Evolutionary conservation across 2,329 filamentous ascomycete genomes (phyloP), one percentile per base, ranked within the genome.

Genomic region (Rhinocladiella similis): DNA sequence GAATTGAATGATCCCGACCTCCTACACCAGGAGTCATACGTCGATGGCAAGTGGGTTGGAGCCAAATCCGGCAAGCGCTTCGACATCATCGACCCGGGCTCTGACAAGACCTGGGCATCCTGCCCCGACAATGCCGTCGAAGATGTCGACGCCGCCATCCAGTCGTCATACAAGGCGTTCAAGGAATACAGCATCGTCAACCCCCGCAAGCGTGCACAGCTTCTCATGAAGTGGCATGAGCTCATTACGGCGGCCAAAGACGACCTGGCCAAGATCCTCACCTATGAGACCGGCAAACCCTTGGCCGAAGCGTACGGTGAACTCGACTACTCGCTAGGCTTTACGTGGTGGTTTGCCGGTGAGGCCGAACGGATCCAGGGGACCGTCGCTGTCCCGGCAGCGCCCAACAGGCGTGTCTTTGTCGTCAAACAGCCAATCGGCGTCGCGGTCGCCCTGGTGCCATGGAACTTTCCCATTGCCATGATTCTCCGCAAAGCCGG

Each of bases 361-460:
- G 83, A 86, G 65, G 83, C 82, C 65, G 76, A 86, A 69, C 76
- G 83, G 29, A 79, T 86, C n/a, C 77, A 80, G 20, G 88, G 88
- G 13, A 53, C 53, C 0, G 79, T 86, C 3, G 80, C 83, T 43
- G 76, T 78, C 0, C 80, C 86, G 0, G 76, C 87, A 0, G 72
- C 81, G 0, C 82, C 87, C 0, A 83, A 83, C 25, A 77, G 88
- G 3, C 77, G 87, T 9, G 78, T 85, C 2, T 81, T 91, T 56
- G 88, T 85, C 0, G 80, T 91, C 63, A 92, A 91, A 74, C 86
- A 89, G 69, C 86, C 87, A 0, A 79, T 89, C 55, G 87, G 87
- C 50, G 85, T 89, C 10, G 78, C 81, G 0, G 86, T 80, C 0
- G 86, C 85, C 0, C 72, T 90, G 14, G 85, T 89, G 1, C 87